phyloP scores from a whole-genome alignment of 768 basidiomycete genomes.

The Boletus rubroflammeus region DNA sequence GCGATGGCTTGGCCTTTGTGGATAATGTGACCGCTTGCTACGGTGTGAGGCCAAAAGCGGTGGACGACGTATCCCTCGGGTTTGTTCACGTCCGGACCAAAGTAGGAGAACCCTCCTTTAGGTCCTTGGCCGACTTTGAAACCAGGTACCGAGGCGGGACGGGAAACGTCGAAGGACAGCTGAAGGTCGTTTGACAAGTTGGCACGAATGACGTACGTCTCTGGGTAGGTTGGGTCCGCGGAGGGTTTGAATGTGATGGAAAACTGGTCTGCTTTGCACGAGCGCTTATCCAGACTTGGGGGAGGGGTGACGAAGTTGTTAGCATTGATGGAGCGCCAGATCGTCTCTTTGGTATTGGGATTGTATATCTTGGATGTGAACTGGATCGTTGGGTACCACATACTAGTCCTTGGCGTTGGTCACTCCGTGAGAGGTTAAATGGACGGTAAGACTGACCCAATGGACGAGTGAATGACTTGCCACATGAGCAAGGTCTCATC shows the following conservation, averaged over 20 bases:
- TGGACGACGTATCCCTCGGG: slow-evolving; percentile 86
- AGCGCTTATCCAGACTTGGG: slow-evolving; percentile 80
- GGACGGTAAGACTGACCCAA: slow-evolving; percentile 61
- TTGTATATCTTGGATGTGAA: slow-evolving; percentile 89
- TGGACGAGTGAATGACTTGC: slow-evolving; percentile 84
- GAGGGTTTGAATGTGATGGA: slow-evolving; percentile 62
- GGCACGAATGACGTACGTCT: slow-evolving; percentile 75
- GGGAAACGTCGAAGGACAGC: slow-evolving; percentile 67
- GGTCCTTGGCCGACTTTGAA: slow-evolving; percentile 90
- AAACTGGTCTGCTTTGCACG: slow-evolving; percentile 82
- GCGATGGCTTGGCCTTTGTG: slow-evolving; percentile 56
- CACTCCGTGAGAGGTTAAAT: not conserved
- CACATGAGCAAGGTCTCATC: slow-evolving; percentile 79
- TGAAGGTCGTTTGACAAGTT: slow-evolving; percentile 80
- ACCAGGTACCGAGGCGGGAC: slow-evolving; percentile 70
- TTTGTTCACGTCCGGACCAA: slow-evolving; percentile 62
- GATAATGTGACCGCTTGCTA: slow-evolving; percentile 64
- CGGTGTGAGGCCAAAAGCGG: slow-evolving; percentile 81
- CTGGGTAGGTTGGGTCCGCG: slow-evolving; percentile 57
- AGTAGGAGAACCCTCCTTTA: slow-evolving; percentile 87
- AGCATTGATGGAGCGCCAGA: slow-evolving; percentile 88
- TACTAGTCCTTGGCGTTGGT: slow-evolving; percentile 39
- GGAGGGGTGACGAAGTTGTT: slow-evolving; percentile 73
- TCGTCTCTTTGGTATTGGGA: slow-evolving; percentile 64
- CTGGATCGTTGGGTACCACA: slow-evolving; percentile 94